Evolutionary conservation across 1,284 basidiomycete genomes (phyloP).

Genomic region (Lentinus polychrous): DNA sequence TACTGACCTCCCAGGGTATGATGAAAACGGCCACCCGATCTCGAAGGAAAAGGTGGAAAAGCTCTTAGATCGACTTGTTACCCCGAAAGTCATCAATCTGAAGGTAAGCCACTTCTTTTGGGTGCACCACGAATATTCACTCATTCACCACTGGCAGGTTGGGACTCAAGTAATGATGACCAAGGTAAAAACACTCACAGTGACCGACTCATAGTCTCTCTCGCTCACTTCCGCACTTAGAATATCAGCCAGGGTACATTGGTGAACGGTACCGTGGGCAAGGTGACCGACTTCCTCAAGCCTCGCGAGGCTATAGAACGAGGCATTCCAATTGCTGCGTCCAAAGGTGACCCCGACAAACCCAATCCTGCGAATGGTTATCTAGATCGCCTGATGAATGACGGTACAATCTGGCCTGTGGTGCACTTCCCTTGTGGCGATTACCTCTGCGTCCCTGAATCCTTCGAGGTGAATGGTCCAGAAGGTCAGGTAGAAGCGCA

Average conservation of each 20-base stretch:
- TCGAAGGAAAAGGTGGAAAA: conserved; percentile 14
- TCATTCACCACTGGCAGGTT: conserved; percentile 17
- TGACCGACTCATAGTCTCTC: background rate
- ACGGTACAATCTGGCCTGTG: conserved; percentile 40
- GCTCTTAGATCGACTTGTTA: conserved; percentile 23
- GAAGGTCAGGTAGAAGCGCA: conserved; percentile 44
- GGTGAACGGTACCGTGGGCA: conserved; percentile 89
- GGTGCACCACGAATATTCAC: no score
- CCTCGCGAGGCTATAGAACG: conserved; percentile 6
- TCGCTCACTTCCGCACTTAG: conserved; percentile 1
- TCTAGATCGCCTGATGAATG: background rate
- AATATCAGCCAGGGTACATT: conserved; percentile 32
- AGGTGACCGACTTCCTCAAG: conserved; percentile 58
- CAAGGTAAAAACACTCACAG: conserved; percentile 35
- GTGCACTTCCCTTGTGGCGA: conserved; percentile 45
- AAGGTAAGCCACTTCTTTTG: conserved; percentile 5
- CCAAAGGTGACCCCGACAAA: background rate
- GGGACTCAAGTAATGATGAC: conserved; percentile 76
- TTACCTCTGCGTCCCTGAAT: conserved; percentile 41
- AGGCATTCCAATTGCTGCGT: conserved; percentile 1
- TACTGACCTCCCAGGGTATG: conserved; percentile 27
- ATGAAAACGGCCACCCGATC: conserved; percentile 17
- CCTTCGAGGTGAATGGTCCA: conserved; percentile 53
- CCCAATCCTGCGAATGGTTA: background rate
- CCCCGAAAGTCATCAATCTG: conserved; percentile 9